Conservation (phyloP, 1,139 yeast genomes). For the Pichia sp. region DNA sequence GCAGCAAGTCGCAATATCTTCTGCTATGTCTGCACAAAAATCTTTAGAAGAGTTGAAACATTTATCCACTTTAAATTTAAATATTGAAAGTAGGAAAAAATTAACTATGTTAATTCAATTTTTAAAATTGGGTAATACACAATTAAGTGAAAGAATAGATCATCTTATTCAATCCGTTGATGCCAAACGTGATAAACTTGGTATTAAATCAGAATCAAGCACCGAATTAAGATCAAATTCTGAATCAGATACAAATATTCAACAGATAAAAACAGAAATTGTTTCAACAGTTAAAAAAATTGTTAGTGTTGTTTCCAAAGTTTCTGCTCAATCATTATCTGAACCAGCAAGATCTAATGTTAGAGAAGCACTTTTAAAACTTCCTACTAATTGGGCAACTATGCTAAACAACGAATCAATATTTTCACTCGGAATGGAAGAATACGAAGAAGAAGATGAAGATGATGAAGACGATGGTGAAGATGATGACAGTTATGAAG, state of each 20-base stretch:
- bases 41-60: slow-evolving; percentile 30
- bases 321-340: slow-evolving; percentile 66
- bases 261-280: slow-evolving; percentile 68
- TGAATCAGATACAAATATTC: slow-evolving; percentile 22
- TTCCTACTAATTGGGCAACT: slow-evolving; percentile 63
- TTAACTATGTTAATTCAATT: slow-evolving; percentile 32
- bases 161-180: slow-evolving; percentile 27
- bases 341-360: slow-evolving; percentile 85
- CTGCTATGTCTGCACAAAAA: slow-evolving; percentile 27
- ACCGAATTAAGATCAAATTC: slow-evolving; percentile 5
- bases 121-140: slow-evolving; percentile 31
- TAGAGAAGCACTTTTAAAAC: slow-evolving; percentile 64
- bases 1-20: slow-evolving; percentile 26
- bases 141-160: slow-evolving; percentile 30
- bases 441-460: slow-evolving; percentile 12
- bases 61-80: slow-evolving; percentile 28
- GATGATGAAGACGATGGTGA: slow-evolving; percentile 10
- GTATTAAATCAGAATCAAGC: background rate
- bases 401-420: slow-evolving; percentile 28
- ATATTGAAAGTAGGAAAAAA: slow-evolving; percentile 31
- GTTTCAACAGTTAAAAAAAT: slow-evolving; percentile 85
- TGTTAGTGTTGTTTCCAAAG: slow-evolving; percentile 77
- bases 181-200: slow-evolving; percentile 18
- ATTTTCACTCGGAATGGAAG: slow-evolving; percentile 7
- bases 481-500: slow-evolving; percentile 8